phyloP scores from a whole-genome alignment of 345 rosid genomes.

The Populus pruinosa region DNA sequence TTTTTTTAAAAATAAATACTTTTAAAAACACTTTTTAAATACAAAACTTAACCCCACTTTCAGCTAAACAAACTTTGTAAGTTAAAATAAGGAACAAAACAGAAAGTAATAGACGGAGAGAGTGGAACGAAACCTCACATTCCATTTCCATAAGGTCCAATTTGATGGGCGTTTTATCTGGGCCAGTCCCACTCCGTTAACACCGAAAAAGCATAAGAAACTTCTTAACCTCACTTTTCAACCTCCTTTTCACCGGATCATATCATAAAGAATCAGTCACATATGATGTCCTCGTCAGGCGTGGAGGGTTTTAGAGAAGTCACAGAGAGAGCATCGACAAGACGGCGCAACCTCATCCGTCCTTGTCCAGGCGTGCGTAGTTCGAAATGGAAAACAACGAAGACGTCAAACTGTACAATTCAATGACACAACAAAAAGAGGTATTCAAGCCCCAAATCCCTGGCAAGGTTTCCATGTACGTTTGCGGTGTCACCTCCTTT shows the following conservation, averaged over 20 bases:
- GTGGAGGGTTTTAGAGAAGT: not conserved
- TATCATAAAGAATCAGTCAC: no score
- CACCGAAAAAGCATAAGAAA: not conserved
- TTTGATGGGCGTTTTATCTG: not conserved
- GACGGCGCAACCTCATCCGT: not conserved
- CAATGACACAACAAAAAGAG: constrained; percentile 69
- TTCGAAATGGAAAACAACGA: constrained; percentile 16
- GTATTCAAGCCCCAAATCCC: constrained; percentile 43
- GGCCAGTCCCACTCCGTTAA: not conserved
- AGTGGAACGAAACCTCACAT: no score
- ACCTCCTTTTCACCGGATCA: not conserved
- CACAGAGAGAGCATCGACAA: not conserved
- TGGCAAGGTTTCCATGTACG: constrained; percentile 71
- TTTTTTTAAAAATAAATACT: no score
- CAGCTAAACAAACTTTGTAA: no score
- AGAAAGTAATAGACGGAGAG: no score
- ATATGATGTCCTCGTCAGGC: not conserved
- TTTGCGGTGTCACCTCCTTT: constrained; percentile 88
- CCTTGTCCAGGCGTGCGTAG: not conserved
- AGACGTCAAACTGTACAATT: constrained; percentile 54
- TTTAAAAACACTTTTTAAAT: no score
- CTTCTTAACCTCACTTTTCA: not conserved
- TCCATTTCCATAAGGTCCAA: not conserved
- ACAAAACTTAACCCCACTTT: no score
- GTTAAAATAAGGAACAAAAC: no score